A percentile compares a stretch with the other conserved stretches of the same genome.
Conservation (phyloP, 2,329 filamentous ascomycete species). For the Botrytis sinoallii region DNA sequence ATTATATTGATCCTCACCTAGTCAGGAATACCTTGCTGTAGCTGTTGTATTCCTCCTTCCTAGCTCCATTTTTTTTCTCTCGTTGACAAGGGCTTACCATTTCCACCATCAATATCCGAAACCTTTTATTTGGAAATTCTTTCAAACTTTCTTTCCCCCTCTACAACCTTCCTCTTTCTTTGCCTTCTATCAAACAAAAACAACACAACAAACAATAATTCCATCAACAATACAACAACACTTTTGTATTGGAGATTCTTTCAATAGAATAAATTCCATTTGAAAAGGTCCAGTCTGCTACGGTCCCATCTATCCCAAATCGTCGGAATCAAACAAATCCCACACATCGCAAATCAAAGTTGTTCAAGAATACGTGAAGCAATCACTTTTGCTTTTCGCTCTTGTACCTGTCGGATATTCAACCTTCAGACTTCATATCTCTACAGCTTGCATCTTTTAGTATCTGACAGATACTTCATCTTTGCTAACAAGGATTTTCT, state of each 20-base stretch:
- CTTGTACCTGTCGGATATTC: neutral
- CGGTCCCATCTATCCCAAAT: neutral
- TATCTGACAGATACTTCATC: neutral
- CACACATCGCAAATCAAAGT: neutral
- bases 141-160: slow-evolving; percentile 5
- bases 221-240: slow-evolving; percentile 3
- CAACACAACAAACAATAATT: neutral
- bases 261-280: neutral
- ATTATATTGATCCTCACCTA: neutral
- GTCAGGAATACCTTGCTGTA: neutral
- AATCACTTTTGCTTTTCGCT: slow-evolving; percentile 6
- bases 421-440: neutral
- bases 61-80: neutral
- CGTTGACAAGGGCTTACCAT: neutral
- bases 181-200: neutral
- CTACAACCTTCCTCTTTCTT: slow-evolving; percentile 15
- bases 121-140: slow-evolving; percentile 13
- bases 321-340: neutral
- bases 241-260: slow-evolving; percentile 5
- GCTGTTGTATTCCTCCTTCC: neutral
- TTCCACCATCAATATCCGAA: slow-evolving; percentile 4
- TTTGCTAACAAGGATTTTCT: slow-evolving; percentile 4
- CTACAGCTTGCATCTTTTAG: neutral
- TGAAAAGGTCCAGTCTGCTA: neutral
- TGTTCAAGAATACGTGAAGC: neutral